These are phyloP conservation scores for Collybiopsis confluens DNA, from an alignment of 768 basidiomycete genomes.

Conservation along the genomic window DNA sequence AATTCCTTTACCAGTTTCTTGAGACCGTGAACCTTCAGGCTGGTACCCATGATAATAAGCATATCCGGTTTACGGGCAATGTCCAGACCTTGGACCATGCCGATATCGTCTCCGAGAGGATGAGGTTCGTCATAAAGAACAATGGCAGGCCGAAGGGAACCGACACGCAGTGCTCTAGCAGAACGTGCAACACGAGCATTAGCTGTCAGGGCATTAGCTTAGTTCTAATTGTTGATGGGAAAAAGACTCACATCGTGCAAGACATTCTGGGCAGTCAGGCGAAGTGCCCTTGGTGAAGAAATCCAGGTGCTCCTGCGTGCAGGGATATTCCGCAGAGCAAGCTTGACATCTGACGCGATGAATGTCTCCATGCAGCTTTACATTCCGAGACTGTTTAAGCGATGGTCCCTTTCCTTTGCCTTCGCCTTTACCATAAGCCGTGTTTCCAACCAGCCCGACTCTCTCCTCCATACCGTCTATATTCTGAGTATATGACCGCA, in stretches of 20 bases:
- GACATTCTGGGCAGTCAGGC: conserved; percentile 86
- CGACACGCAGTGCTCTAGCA: conserved; percentile 73
- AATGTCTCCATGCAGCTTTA: conserved; percentile 94
- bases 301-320: conserved; percentile 54
- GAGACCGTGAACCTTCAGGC: conserved; percentile 91
- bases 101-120: conserved; percentile 91
- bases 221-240: conserved; percentile 6
- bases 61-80: conserved; percentile 80
- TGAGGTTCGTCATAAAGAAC: conserved; percentile 95
- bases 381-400: conserved; percentile 70
- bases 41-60: conserved; percentile 96
- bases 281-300: conserved; percentile 67
- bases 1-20: conserved; percentile 95
- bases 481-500: conserved; percentile 96
- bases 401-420: conserved; percentile 46
- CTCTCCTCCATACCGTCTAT: conserved; percentile 91
- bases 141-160: conserved; percentile 88
- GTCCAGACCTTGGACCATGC: conserved; percentile 72
- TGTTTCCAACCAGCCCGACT: conserved; percentile 68
- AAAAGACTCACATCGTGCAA: conserved; percentile 64
- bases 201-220: conserved; percentile 33
- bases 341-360: conserved; percentile 84
- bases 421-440: conserved; percentile 62
- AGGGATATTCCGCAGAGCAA: conserved; percentile 79
- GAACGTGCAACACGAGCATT: conserved; percentile 78